A percentile compares a stretch with the other conserved stretches of the same genome.
Evolutionary conservation across 768 basidiomycete species (phyloP).

Genomic region (Flagelloscypha sp.): DNA sequence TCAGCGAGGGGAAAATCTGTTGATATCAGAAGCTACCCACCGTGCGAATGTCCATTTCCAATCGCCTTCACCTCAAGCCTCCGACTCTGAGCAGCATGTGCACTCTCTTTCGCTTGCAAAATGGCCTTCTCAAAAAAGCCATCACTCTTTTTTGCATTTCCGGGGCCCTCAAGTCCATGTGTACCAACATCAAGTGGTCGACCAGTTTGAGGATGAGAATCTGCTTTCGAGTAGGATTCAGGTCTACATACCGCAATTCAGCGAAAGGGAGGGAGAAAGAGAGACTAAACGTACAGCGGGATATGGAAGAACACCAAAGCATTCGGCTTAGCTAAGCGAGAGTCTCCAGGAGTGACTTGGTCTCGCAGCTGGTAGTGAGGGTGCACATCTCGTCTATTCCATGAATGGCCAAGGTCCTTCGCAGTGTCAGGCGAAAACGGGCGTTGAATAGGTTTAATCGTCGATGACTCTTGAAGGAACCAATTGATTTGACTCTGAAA

Average conservation of each 20-base stretch:
- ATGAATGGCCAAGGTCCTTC: slow-evolving; percentile 59
- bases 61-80: slow-evolving; percentile 78
- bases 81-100: slow-evolving; percentile 39
- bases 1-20: slow-evolving; percentile 10
- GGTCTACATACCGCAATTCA: slow-evolving; percentile 32
- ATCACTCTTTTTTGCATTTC: slow-evolving; percentile 61
- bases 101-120: slow-evolving; percentile 62
- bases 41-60: slow-evolving; percentile 85
- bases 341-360: slow-evolving; percentile 47
- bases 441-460: slow-evolving; percentile 67
- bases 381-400: slow-evolving; percentile 44
- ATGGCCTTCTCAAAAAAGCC: slow-evolving; percentile 84
- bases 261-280: not conserved
- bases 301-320: slow-evolving; percentile 99
- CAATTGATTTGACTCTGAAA: slow-evolving; percentile 77
- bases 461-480: slow-evolving; percentile 79
- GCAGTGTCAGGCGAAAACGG: slow-evolving; percentile 76
- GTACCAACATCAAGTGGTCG: slow-evolving; percentile 63
- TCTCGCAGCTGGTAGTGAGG: slow-evolving; percentile 24
- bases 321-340: slow-evolving; percentile 81
- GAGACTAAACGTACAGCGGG: slow-evolving; percentile 53
- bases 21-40: slow-evolving; percentile 29
- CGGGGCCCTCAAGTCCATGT: slow-evolving; percentile 47
- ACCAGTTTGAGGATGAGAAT: slow-evolving; percentile 52
- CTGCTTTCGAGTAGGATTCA: slow-evolving; percentile 67